Evolutionary conservation across 1,139 yeast species (phyloP), one percentile per base, ranked within the genome.

Genomic region (Candida sp.): DNA sequence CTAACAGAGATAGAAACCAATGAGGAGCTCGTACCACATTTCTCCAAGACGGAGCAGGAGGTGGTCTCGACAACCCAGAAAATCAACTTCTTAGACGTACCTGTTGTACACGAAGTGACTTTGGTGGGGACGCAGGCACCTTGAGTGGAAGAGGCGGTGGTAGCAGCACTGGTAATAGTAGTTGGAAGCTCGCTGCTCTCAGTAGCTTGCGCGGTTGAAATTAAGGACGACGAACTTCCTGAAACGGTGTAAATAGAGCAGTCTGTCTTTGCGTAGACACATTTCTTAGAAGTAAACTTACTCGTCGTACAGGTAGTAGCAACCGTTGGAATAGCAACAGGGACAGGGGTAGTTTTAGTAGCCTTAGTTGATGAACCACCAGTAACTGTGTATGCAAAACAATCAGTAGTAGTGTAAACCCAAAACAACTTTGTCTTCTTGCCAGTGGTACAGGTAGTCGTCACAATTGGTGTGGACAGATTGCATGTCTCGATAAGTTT

Each of bases 271-370:
- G 45, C 32, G 6, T 32, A 30, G 1, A 42, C 37, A 9, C 41
- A 38, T 5, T 8, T 11, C 17, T 8, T 9, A 7, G 11, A 9
- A 11, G 41, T 38, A 4, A 25, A 38, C 11, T n/a, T 25, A 5
- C 41, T 25, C 8, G 41, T 32, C 3, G 44, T 17, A 33, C 44
- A 27, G 5, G 42, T 40, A 27, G 42, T 40, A 4, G 42, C 7
- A 12, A 27, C 42, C 12, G 25, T 27, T 27, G 42, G 54, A 53
- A 68, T 63, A 23, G 40, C 40, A n/a, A 5, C 23, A 51, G 64
- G 63, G 32, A 56, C 59, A 44, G 47, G 12, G 11, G 30, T 39
- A 27, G 12, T 26, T 27, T 7, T 11, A 22, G 39, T 5, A 5
- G 5, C 3, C 26, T 11, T 7, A 35, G 26, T 7, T 6, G 39